phyloP scores from a whole-genome alignment of 148 eudicot genomes.

The Nepenthes gracilis region DNA sequence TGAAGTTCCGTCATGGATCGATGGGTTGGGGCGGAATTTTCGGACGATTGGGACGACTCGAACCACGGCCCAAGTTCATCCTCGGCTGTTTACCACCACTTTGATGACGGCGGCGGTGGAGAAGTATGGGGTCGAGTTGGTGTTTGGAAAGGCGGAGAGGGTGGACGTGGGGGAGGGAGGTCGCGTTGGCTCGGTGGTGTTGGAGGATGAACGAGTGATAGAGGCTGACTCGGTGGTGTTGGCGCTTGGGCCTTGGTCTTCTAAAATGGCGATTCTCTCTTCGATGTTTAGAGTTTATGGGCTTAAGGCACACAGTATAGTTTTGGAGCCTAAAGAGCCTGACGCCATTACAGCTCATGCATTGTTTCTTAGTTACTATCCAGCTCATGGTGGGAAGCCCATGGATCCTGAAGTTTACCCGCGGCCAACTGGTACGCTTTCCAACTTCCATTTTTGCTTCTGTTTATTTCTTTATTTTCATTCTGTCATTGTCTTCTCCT shows the following conservation, averaged over 20 bases:
- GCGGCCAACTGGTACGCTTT: conserved; percentile 62
- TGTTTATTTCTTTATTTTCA: not conserved
- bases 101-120: conserved; percentile 49
- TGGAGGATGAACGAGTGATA: conserved; percentile 45
- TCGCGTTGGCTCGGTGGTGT: conserved; percentile 33
- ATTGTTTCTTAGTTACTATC: conserved; percentile 50
- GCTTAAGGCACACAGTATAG: conserved; percentile 73
- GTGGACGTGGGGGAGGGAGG: conserved; percentile 31
- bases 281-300: conserved; percentile 66
- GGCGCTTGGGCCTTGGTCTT: conserved; percentile 87
- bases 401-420: conserved; percentile 86
- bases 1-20: conserved; percentile 56
- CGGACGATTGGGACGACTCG: conserved; percentile 47
- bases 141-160: conserved; percentile 48
- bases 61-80: conserved; percentile 85
- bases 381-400: conserved; percentile 40
- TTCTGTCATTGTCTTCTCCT: not conserved
- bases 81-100: conserved; percentile 48
- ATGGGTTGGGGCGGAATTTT: conserved; percentile 36
- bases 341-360: conserved; percentile 57
- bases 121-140: conserved; percentile 56
- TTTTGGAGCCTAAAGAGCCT: conserved; percentile 57
- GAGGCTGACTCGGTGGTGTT: conserved; percentile 63
- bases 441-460: not conserved
- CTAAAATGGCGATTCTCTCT: conserved; percentile 29